Evolutionary conservation across 441 rosid genomes (phyloP).

Genomic region (Erodium texanum): DNA sequence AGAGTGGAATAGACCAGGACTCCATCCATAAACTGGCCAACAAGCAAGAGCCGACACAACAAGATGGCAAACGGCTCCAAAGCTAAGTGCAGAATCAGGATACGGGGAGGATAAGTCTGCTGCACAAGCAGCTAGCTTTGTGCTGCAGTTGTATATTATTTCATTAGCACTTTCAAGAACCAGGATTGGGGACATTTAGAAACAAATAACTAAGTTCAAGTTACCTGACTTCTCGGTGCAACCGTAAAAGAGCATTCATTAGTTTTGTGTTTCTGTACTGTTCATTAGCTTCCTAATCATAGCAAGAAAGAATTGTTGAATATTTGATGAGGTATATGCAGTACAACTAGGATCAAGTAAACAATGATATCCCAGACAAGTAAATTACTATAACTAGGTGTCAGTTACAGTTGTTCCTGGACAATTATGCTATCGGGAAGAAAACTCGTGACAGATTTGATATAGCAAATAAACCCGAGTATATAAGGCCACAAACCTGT

Average conservation of each 20-base stretch:
- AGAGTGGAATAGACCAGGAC: constrained; percentile 88
- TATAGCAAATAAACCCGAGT: background rate
- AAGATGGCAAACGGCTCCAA: constrained; percentile 94
- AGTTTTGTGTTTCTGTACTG: constrained; percentile 87
- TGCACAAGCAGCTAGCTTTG: constrained; percentile 90
- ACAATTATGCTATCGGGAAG: too few relatives aligned
- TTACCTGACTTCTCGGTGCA: constrained; percentile 94
- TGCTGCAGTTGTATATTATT: constrained; percentile 42
- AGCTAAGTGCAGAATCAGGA: constrained; percentile 89
- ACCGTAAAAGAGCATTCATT: constrained; percentile 74
- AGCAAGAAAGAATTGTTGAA: constrained; percentile 15
- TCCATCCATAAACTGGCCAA: constrained; percentile 96
- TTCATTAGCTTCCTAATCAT: constrained; percentile 70
- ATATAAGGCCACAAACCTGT: constrained; percentile 40
- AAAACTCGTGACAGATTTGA: background rate
- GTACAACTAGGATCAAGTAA: background rate
- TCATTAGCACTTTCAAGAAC: background rate
- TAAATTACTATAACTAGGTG: background rate
- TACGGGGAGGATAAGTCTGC: constrained; percentile 81
- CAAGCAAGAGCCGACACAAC: constrained; percentile 80
- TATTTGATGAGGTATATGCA: background rate
- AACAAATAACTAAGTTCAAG: constrained; percentile 15
- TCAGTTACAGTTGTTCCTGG: background rate
- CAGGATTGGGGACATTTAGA: constrained; percentile 3
- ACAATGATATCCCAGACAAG: background rate